Evolutionary conservation across 441 rosid species (phyloP).

Genomic region (Erodium trifolium): DNA sequence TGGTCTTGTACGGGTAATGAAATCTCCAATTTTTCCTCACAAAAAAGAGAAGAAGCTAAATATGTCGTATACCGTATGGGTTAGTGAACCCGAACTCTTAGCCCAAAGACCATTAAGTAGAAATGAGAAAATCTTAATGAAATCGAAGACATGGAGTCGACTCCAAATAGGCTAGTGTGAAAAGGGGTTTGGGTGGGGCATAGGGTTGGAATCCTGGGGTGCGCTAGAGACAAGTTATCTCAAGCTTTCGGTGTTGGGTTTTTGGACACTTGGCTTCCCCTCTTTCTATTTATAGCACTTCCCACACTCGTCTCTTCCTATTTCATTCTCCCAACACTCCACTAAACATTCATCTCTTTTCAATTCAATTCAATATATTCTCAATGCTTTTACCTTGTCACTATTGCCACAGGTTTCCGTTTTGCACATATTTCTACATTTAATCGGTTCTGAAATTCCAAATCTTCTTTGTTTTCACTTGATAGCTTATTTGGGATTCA

Average conservation of each 20-base stretch:
- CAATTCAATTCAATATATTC: slow-evolving; percentile 16
- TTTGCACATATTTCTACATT: neutral
- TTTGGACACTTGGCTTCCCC: slow-evolving; percentile 16
- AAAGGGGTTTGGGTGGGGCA: slow-evolving; percentile 36
- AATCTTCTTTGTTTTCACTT: neutral
- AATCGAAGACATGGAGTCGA: too few relatives aligned
- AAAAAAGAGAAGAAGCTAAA: too few relatives aligned
- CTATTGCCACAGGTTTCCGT: neutral
- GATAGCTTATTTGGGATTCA: neutral
- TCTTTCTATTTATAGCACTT: slow-evolving; percentile 27
- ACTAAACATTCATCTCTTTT: neutral
- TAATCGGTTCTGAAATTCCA: neutral
- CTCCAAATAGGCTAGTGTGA: neutral
- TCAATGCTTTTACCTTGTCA: slow-evolving; percentile 22
- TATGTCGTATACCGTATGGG: too few relatives aligned
- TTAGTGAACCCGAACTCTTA: too few relatives aligned
- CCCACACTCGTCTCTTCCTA: slow-evolving; percentile 21
- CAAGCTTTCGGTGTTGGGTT: slow-evolving; percentile 54
- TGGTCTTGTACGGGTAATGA: too few relatives aligned
- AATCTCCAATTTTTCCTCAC: too few relatives aligned
- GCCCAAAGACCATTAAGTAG: too few relatives aligned
- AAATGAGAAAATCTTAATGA: too few relatives aligned
- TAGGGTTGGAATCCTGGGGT: slow-evolving; percentile 46
- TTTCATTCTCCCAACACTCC: neutral
- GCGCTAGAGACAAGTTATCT: slow-evolving; percentile 30